Conservation (phyloP, 768 basidiomycete genomes). For the Lactifluus echinatus region DNA sequence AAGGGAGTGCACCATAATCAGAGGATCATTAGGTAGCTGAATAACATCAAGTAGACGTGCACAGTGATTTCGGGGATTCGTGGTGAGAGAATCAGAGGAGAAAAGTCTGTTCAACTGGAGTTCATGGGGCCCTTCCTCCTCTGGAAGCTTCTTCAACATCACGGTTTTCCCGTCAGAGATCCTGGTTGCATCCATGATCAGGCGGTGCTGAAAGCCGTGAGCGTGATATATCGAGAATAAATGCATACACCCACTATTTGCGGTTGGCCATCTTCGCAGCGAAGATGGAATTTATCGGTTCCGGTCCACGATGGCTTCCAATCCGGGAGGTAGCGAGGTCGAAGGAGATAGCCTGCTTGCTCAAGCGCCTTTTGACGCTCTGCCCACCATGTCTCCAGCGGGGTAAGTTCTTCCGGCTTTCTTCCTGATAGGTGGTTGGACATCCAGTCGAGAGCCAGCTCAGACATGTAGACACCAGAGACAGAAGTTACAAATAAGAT, state of each 20-base stretch:
- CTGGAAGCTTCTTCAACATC: slow-evolving; percentile 5
- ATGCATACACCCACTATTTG: neutral
- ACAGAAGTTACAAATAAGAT: too few relatives aligned
- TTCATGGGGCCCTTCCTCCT: slow-evolving; percentile 3
- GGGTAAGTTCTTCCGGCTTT: neutral
- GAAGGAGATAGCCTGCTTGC: slow-evolving; percentile 4
- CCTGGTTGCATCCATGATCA: too few relatives aligned
- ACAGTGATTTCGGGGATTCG: slow-evolving; percentile 26
- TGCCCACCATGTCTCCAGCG: neutral
- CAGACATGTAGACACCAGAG: neutral
- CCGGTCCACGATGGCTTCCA: slow-evolving; percentile 7
- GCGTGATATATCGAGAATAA: neutral
- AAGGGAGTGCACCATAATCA: slow-evolving; percentile 29
- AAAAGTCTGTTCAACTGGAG: slow-evolving; percentile 5
- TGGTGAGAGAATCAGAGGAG: slow-evolving; percentile 16
- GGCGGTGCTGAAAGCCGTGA: neutral
- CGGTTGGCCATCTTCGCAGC: slow-evolving; percentile 10
- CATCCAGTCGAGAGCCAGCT: neutral
- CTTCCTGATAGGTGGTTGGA: neutral
- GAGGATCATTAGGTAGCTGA: slow-evolving; percentile 14
- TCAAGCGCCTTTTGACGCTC: neutral
- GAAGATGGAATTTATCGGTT: neutral
- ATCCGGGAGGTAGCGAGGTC: slow-evolving; percentile 4
- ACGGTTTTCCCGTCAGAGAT: slow-evolving; percentile 5
- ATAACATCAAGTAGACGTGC: slow-evolving; percentile 24